Percentiles rank a stretch among this genome's conserved stretches.
phyloP scores from a whole-genome alignment of 345 rosid genomes.

The Aquilaria sinensis region DNA sequence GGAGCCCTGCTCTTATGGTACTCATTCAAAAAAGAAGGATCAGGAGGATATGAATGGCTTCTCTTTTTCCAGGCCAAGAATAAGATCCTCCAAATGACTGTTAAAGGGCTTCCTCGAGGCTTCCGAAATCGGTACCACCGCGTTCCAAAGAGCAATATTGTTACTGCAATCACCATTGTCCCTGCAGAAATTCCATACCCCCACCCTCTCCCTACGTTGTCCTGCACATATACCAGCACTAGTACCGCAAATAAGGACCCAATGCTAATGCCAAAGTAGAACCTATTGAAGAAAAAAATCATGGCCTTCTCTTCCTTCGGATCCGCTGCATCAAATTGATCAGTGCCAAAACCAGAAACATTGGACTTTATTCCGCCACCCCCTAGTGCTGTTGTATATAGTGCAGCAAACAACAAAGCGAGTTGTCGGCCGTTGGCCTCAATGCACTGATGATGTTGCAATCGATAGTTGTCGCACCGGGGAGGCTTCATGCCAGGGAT shows the following conservation, averaged over 20 bases:
- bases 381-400: constrained; percentile 74
- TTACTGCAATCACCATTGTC: constrained; percentile 65
- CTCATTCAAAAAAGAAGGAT: constrained; percentile 52
- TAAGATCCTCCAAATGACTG: constrained; percentile 69
- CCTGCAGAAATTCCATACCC: constrained; percentile 89
- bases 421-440: constrained; percentile 67
- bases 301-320: constrained; percentile 79
- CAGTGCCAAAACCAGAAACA: constrained; percentile 91
- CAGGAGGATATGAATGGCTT: constrained; percentile 38
- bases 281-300: constrained; percentile 73
- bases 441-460: constrained; percentile 50
- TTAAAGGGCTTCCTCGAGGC: constrained; percentile 84
- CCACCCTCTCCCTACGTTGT: constrained; percentile 89
- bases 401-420: constrained; percentile 67
- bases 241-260: constrained; percentile 79
- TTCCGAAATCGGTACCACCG: constrained; percentile 60
- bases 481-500: constrained; percentile 80
- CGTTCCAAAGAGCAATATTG: constrained; percentile 53
- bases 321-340: constrained; percentile 67
- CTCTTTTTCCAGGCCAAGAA: constrained; percentile 80
- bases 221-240: constrained; percentile 80
- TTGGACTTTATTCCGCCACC: constrained; percentile 93
- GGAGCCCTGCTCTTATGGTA: constrained; percentile 50
- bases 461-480: constrained; percentile 48
- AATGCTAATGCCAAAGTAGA: constrained; percentile 59